Evolutionary conservation across 768 basidiomycete genomes (phyloP).

Genomic region (Lepiota subincarnata): DNA sequence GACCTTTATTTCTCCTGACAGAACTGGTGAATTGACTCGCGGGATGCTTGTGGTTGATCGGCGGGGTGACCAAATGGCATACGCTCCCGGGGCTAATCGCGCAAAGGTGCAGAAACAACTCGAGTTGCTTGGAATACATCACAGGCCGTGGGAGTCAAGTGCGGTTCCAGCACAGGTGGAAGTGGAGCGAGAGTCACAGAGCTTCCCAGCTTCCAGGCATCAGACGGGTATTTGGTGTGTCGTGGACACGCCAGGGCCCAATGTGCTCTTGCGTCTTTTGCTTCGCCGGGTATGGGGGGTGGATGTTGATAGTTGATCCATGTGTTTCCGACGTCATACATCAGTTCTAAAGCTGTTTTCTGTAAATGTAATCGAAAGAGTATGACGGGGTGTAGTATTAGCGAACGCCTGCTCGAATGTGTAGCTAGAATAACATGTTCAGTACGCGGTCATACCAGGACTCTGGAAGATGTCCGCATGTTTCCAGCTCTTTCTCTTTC

Average conservation of each 20-base stretch:
- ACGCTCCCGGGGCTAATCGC: slow-evolving; percentile 63
- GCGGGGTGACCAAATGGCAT: slow-evolving; percentile 59
- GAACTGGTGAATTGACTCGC: slow-evolving; percentile 74
- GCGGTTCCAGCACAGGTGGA: slow-evolving; percentile 54
- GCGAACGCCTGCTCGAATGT: background rate
- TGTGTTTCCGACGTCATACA: background rate
- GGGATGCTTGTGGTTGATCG: slow-evolving; percentile 88
- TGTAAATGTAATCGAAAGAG: background rate
- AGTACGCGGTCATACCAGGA: slow-evolving; percentile 19
- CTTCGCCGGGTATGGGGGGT: slow-evolving; percentile 14
- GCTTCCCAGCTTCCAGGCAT: background rate
- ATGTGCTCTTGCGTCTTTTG: slow-evolving; percentile 27
- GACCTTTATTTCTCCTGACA: slow-evolving; percentile 19
- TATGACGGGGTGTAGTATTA: background rate
- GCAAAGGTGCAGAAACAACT: slow-evolving; percentile 55
- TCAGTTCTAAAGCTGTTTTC: background rate
- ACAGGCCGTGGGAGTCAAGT: slow-evolving; percentile 42
- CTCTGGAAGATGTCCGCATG: background rate
- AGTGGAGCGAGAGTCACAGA: slow-evolving; percentile 29
- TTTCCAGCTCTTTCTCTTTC: slow-evolving; percentile 7
- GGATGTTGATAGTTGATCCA: background rate
- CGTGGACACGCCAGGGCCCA: slow-evolving; percentile 61
- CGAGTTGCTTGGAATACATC: slow-evolving; percentile 29
- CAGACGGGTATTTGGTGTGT: slow-evolving; percentile 43
- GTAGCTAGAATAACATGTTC: slow-evolving; percentile 19